Base-by-base conservation (phyloP, 2,329 filamentous ascomycete genomes). In the Fusarium incarnatum region DNA sequence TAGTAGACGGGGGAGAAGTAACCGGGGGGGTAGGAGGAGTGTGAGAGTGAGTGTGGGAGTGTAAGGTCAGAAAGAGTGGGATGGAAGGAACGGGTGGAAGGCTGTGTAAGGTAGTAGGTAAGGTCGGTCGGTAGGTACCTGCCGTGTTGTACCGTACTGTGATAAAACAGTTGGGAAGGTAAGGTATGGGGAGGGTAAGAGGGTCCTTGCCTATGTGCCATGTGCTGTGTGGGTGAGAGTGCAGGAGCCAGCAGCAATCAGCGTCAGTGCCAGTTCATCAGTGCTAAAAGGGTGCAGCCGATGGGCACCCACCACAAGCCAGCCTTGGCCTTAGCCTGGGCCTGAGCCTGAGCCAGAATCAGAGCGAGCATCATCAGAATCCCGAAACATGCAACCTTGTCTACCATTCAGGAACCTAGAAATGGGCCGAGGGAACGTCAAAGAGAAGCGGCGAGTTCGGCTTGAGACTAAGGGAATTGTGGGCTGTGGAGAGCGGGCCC, bases 401-500 rank as follows among this genome's bases (percentile, higher is more conserved):
- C 60, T 63, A 22, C 57, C 65, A 68, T 64, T 65, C 48, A 67
- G 42, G 45, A 57, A 49, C 64, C 44, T 59, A 55, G 66, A 55
- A 71, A 70, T 65, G 64, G 59, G 68, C 64, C 68, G 63, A 68
- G 63, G 49, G 34, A 60, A 54, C 55, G 54, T 70, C 56, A 64
- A 53, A 55, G 58, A 56, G 42, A 55, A 60, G 47, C 56, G 67
- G 58, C 68, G 50, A 64, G 68, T 60, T 71, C 63, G 59, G 60
- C 42, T 56, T 60, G 30, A 50, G 52, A 60, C 64, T 42, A 70
- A 55, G 57, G 67, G 46, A 44, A 59, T 63, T 71, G 68, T 71
- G 68, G 68, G 55, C 27, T 58, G 64, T 71, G 68, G 64, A 71
- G 68, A 60, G 64, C 68, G 68, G 68, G 68, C 68, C 57, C 64